These are phyloP conservation scores for Talaromyces liani DNA, from an alignment of 495 filamentous ascomycete species.

Conservation along the genomic window DNA sequence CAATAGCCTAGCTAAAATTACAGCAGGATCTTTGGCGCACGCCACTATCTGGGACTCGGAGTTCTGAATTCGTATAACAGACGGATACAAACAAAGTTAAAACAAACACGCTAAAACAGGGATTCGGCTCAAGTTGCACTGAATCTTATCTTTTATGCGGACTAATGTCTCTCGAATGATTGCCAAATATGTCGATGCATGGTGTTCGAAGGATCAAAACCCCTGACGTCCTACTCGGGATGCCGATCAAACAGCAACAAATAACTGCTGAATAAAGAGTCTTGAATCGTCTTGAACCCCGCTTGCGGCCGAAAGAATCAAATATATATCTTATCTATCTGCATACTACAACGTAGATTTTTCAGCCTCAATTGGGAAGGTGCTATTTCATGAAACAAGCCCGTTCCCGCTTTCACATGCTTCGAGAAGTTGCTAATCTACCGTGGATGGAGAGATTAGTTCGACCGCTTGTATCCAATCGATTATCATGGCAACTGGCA, in stretches of 20 bases:
- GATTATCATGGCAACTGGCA: not conserved
- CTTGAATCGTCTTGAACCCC: not conserved
- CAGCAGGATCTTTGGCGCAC: not conserved
- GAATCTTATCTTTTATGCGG: not conserved
- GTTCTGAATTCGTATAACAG: not conserved
- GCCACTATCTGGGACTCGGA: not conserved
- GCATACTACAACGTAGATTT: not conserved
- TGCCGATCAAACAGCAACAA: not conserved
- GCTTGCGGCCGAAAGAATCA: not conserved
- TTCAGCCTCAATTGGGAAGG: not conserved
- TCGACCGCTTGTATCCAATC: not conserved
- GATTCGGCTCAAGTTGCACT: not conserved
- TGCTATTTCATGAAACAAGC: not conserved
- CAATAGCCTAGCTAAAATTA: not conserved
- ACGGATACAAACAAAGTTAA: not conserved
- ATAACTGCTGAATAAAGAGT: not conserved
- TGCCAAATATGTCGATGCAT: not conserved
- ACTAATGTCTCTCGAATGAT: not conserved
- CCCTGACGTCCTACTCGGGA: not conserved
- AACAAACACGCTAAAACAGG: not conserved
- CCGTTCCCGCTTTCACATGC: not conserved
- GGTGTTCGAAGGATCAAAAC: not conserved
- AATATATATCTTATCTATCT: not conserved
- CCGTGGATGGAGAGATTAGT: not conserved
- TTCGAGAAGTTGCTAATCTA: not conserved